These are phyloP conservation scores for Boletus insuetus DNA, from an alignment of 768 basidiomycete species.

Conservation along the genomic window DNA sequence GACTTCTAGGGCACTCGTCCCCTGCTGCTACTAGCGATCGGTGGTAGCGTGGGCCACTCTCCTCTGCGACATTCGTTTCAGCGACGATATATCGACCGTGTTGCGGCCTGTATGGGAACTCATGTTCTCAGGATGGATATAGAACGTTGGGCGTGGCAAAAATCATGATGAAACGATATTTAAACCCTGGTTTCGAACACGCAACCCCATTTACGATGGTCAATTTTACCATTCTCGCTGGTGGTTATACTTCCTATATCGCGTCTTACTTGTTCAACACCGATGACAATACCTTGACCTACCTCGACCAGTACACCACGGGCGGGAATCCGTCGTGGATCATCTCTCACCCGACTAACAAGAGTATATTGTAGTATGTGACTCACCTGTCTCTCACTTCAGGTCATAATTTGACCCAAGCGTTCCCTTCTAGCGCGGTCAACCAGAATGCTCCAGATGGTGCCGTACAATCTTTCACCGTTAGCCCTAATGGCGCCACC, in stretches of 20 bases:
- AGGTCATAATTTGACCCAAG: background rate
- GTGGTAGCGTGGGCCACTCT: too few species aligned
- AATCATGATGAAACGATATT: too few species aligned
- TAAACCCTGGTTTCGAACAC: background rate
- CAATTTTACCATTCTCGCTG: conserved; percentile 65
- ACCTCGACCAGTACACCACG: conserved; percentile 42
- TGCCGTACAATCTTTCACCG: conserved; percentile 56
- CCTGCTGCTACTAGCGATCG: too few species aligned
- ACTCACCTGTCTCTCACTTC: background rate
- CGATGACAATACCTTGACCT: conserved; percentile 43
- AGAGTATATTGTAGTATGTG: conserved; percentile 59
- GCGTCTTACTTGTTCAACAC: conserved; percentile 63
- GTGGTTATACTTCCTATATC: conserved; percentile 59
- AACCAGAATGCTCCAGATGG: conserved; percentile 46
- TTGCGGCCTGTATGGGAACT: too few species aligned
- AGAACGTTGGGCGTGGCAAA: background rate
- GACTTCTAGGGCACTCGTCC: too few species aligned
- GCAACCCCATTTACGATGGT: conserved; percentile 46
- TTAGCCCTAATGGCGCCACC: conserved; percentile 44
- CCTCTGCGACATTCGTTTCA: too few species aligned
- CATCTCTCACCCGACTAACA: conserved; percentile 51
- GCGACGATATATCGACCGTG: too few species aligned
- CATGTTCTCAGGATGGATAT: background rate
- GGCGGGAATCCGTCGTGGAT: conserved; percentile 61
- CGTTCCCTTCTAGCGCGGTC: conserved; percentile 43